Percentiles rank a stretch among this genome's conserved stretches.
Evolutionary conservation across 495 filamentous ascomycete species (phyloP).

Genomic region (Immersiella caudata): DNA sequence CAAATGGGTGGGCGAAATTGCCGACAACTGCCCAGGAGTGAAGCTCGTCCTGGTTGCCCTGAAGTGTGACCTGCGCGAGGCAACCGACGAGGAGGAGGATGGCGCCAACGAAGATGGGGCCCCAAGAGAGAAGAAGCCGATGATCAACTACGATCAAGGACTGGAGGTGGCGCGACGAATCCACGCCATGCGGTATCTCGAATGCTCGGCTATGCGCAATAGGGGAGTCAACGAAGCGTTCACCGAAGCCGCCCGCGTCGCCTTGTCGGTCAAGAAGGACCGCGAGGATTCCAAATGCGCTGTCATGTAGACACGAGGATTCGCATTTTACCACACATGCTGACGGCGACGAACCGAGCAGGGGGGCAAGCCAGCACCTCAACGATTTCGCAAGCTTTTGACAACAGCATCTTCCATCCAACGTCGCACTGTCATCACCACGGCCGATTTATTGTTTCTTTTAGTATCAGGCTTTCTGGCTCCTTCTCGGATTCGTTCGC

Average conservation of each 20-base stretch:
- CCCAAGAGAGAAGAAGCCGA: conserved; percentile 63
- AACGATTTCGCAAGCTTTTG: not conserved
- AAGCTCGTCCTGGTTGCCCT: conserved; percentile 94
- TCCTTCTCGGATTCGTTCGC: not conserved
- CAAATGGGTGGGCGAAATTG: conserved; percentile 97
- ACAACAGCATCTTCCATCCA: conserved; percentile 7
- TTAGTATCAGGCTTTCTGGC: not conserved
- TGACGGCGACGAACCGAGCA: conserved; percentile 2
- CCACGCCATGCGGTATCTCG: conserved; percentile 86
- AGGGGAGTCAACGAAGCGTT: conserved; percentile 97
- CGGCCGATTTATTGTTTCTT: conserved; percentile 1
- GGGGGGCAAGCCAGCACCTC: not conserved
- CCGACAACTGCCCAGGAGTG: conserved; percentile 93
- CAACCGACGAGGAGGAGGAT: conserved; percentile 56
- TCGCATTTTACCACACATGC: not conserved
- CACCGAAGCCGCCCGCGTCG: conserved; percentile 96
- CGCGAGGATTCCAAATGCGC: conserved; percentile 57
- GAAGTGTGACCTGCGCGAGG: conserved; percentile 93
- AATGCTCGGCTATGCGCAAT: conserved; percentile 98
- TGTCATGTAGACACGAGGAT: conserved; percentile 52
- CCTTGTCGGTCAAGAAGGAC: conserved; percentile 78
- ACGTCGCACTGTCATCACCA: not conserved
- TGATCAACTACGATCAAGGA: conserved; percentile 91
- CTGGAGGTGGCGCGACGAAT: conserved; percentile 91
- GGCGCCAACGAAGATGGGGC: conserved; percentile 45